Evolutionary conservation across 164 flowering plant species (phyloP).

Genomic region (Tinospora cordifolia): DNA sequence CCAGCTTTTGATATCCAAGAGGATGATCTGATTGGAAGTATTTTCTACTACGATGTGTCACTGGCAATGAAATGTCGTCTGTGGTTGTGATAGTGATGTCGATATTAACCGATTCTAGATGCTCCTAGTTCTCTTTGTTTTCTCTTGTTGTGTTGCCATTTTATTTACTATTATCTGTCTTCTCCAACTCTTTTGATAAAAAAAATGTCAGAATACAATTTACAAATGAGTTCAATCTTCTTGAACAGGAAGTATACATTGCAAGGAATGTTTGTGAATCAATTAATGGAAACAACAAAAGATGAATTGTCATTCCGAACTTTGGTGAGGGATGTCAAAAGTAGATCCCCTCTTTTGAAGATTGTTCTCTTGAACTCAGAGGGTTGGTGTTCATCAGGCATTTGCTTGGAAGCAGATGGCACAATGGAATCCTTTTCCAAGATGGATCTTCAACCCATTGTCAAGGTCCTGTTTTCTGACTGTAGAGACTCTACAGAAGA

Average conservation of each 20-base stretch:
- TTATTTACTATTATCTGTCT: too few relatives aligned
- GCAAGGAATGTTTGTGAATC: conserved; percentile 62
- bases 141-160: too few relatives aligned
- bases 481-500: conserved; percentile 30
- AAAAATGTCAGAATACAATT: background rate
- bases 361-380: conserved; percentile 67
- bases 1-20: too few relatives aligned
- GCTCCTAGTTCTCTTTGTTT: too few relatives aligned
- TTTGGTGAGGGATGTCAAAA: conserved; percentile 56
- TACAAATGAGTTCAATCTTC: conserved; percentile 4
- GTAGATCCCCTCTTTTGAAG: conserved; percentile 47
- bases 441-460: conserved; percentile 45
- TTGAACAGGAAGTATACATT: conserved; percentile 63
- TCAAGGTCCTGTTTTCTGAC: conserved; percentile 70
- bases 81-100: background rate
- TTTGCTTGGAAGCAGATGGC: conserved; percentile 28
- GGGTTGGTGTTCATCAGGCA: conserved; percentile 63
- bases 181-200: too few relatives aligned
- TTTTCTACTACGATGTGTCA: too few relatives aligned
- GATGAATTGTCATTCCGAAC: conserved; percentile 83
- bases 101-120: too few relatives aligned
- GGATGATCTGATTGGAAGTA: too few relatives aligned
- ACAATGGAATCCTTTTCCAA: conserved; percentile 22
- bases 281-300: conserved; percentile 58
- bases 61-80: background rate